phyloP scores from a whole-genome alignment of 192 early-diverging fungal species.

The Kickxella alabastrina region DNA sequence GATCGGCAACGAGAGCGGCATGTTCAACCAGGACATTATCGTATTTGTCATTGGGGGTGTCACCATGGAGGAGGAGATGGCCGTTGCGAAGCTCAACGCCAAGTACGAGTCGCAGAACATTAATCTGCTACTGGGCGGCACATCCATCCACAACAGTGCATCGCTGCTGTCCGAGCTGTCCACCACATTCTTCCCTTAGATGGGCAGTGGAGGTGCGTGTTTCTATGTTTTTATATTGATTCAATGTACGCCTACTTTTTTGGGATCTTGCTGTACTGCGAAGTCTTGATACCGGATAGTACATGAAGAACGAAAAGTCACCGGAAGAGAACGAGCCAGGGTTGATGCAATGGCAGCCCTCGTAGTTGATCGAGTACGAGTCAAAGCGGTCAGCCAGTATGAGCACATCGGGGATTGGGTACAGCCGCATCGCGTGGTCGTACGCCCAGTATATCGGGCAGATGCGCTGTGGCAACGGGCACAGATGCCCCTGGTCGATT shows the following conservation, averaged over 20 bases:
- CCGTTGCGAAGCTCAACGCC: slow-evolving; percentile 81
- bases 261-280: slow-evolving; percentile 50
- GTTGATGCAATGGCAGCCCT: slow-evolving; percentile 75
- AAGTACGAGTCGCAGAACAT: slow-evolving; percentile 61
- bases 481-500: slow-evolving; percentile 80
- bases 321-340: slow-evolving; percentile 67
- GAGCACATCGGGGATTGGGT: slow-evolving; percentile 81
- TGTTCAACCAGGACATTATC: slow-evolving; percentile 89
- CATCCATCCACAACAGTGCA: slow-evolving; percentile 76
- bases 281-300: slow-evolving; percentile 61
- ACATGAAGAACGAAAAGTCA: slow-evolving; percentile 66
- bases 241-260: slow-evolving; percentile 1
- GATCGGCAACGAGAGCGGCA: slow-evolving; percentile 27
- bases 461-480: slow-evolving; percentile 73
- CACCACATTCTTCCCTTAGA: slow-evolving; percentile 31
- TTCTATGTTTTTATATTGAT: background rate
- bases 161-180: slow-evolving; percentile 47
- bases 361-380: slow-evolving; percentile 70
- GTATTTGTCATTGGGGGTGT: slow-evolving; percentile 95
- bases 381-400: slow-evolving; percentile 85
- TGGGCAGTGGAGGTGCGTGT: background rate
- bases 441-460: slow-evolving; percentile 76
- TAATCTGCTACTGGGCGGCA: slow-evolving; percentile 87
- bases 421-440: slow-evolving; percentile 81
- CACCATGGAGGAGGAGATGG: slow-evolving; percentile 88